These are phyloP conservation scores for Trypanosoma cruzi DNA, from an alignment of 208 protist genomes.

Conservation along the genomic window DNA sequence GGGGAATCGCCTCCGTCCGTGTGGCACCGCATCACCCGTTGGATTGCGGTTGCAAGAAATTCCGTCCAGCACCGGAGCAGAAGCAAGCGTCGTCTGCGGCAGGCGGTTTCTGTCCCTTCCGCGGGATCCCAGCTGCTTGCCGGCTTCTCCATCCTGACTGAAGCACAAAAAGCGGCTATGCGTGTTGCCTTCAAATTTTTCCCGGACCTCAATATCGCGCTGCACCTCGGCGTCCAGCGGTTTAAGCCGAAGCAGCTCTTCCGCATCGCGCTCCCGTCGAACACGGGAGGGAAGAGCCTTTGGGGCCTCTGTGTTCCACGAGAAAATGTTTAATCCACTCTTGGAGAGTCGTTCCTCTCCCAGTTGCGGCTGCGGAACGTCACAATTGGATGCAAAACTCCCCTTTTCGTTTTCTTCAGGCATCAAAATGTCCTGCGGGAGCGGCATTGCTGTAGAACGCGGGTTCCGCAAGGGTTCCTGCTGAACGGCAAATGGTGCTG, in stretches of 20 bases:
- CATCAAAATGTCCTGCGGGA: slow-evolving; percentile 13
- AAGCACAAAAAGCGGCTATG: slow-evolving; percentile 74
- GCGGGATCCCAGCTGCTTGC: slow-evolving; percentile 1
- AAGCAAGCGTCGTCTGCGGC: neutral
- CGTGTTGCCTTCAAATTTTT: slow-evolving; percentile 51
- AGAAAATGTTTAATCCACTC: slow-evolving; percentile 68
- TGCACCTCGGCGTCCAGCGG: slow-evolving; percentile 19
- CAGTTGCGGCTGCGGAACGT: neutral
- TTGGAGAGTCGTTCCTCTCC: slow-evolving; percentile 14
- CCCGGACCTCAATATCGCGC: slow-evolving; percentile 41
- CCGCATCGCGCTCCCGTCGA: slow-evolving; percentile 3
- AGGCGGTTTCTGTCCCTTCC: neutral
- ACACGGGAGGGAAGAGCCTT: slow-evolving; percentile 4
- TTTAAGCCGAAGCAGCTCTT: slow-evolving; percentile 15
- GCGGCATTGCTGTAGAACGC: neutral
- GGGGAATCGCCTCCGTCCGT: slow-evolving; percentile 4
- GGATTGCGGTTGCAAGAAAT: neutral
- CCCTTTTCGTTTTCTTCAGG: slow-evolving; percentile 11
- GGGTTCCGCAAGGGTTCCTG: slow-evolving; percentile 2
- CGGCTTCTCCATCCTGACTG: slow-evolving; percentile 39
- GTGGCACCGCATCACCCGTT: slow-evolving; percentile 4
- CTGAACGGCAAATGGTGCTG: slow-evolving; percentile 25
- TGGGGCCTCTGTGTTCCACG: slow-evolving; percentile 53
- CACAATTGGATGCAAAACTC: slow-evolving; percentile 31
- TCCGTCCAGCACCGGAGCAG: neutral